These are phyloP conservation scores for Jaenimonas drosophilae DNA, from an alignment of 208 protist species.

Conservation along the genomic window DNA sequence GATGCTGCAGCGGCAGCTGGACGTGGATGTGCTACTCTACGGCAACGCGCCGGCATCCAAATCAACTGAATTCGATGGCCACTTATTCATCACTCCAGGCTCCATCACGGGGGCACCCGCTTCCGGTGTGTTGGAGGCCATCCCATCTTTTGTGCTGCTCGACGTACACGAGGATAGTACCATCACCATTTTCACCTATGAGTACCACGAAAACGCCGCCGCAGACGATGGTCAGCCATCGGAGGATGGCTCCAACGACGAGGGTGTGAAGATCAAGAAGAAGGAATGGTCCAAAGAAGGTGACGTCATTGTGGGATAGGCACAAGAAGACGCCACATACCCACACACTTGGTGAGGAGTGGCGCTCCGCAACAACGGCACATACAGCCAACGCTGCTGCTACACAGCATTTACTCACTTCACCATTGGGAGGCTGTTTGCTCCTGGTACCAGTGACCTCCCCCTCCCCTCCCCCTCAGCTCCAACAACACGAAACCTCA, in stretches of 20 bases:
- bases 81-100: slow-evolving; percentile 98
- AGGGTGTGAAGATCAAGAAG: slow-evolving; percentile 38
- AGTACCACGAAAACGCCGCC: slow-evolving; percentile 17
- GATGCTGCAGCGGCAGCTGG: slow-evolving; percentile 93
- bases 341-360: slow-evolving; percentile 3
- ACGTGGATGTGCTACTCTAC: slow-evolving; percentile 97
- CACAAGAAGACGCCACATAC: neutral
- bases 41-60: slow-evolving; percentile 92
- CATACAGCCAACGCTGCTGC: no score
- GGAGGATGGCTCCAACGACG: slow-evolving; percentile 5
- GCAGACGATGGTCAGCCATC: slow-evolving; percentile 2
- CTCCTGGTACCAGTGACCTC: no score
- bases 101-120: slow-evolving; percentile 97
- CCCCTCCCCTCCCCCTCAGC: no score
- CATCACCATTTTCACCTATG: slow-evolving; percentile 67
- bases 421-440: no score
- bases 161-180: slow-evolving; percentile 90
- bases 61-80: slow-evolving; percentile 91
- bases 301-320: neutral
- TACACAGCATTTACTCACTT: no score
- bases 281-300: slow-evolving; percentile 53
- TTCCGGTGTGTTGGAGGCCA: slow-evolving; percentile 39
- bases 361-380: no score
- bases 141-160: slow-evolving; percentile 95
- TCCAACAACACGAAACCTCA: no score